Evolutionary conservation across 441 rosid species (phyloP), one percentile per base, ranked within the genome.

Genomic region (Brassica balearica): DNA sequence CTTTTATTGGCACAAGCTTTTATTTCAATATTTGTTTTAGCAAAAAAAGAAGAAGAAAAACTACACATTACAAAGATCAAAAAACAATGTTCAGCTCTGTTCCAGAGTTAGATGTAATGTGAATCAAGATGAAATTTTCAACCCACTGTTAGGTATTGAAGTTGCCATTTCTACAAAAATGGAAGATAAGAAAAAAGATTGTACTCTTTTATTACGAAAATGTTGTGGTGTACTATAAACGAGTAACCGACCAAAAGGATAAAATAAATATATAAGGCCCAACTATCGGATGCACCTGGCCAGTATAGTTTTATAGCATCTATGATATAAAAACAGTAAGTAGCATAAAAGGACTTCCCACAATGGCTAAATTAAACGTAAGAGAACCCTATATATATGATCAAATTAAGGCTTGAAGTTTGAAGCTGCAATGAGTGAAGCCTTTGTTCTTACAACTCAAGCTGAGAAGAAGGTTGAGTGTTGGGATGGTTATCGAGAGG

Each of bases 401-500:
- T n/a, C 56, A 48, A n/a, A 56, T 34, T 22, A 71, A 71, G 25
- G 56, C 56, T 48, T 48, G 56, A 53, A 53, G 59, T 53, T 53
- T 51, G 58, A 51, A 14, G 20, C 8, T 38, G 67, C n/a, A 32
- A 3, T 6, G 34, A 59, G 71, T 64, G 61, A 38, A 25, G 62
- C 6, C 11, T 19, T 7, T 67, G 17, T 60, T 53, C 66, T 74
- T 64, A 79, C 68, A 74, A 62, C 72, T 79, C 82, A 55, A 79
- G 75, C 66, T 78, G 82, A 68, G 82, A 73, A 78, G 82, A 78
- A 68, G 32, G 90, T n/a, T 88, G 97, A 79, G 80, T 72, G 76
- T 89, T 97, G 0, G 90, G 81, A 80, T 96, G 86, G 75, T 91
- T 94, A 79, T 96, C 98, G 25, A 94, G 88, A 53, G 99, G 99